These are phyloP conservation scores for Stereocaulon alpinum DNA, from an alignment of 495 filamentous ascomycete genomes.

Conservation along the genomic window DNA sequence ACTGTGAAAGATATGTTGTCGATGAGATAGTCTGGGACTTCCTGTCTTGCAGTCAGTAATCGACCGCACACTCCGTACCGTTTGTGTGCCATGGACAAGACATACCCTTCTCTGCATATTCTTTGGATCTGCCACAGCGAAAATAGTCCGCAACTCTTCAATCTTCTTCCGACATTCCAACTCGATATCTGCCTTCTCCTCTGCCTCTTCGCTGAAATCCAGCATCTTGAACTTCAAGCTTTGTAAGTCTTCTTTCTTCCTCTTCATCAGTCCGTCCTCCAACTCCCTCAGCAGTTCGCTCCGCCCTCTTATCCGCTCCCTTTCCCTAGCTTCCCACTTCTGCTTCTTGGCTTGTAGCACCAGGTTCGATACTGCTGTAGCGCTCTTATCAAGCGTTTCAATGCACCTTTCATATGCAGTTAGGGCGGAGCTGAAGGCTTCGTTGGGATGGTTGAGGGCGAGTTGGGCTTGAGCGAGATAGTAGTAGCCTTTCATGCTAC, in stretches of 20 bases:
- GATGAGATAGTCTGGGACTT: slow-evolving; percentile 78
- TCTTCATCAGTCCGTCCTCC: slow-evolving; percentile 33
- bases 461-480: slow-evolving; percentile 79
- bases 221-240: slow-evolving; percentile 37
- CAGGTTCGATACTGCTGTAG: slow-evolving; percentile 52
- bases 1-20: slow-evolving; percentile 85
- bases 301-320: slow-evolving; percentile 37
- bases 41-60: slow-evolving; percentile 27
- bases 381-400: slow-evolving; percentile 44
- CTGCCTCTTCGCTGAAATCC: slow-evolving; percentile 36
- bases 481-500: slow-evolving; percentile 72
- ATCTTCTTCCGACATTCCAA: slow-evolving; percentile 48
- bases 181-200: slow-evolving; percentile 38
- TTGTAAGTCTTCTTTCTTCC: slow-evolving; percentile 37
- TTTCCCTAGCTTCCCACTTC: slow-evolving; percentile 38
- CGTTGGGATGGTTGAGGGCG: slow-evolving; percentile 58
- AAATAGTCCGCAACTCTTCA: slow-evolving; percentile 45
- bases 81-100: neutral
- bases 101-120: slow-evolving; percentile 41
- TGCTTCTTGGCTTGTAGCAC: slow-evolving; percentile 74
- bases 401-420: slow-evolving; percentile 66
- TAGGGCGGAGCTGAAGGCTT: slow-evolving; percentile 61
- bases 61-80: neutral
- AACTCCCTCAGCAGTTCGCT: slow-evolving; percentile 44
- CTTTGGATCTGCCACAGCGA: slow-evolving; percentile 51